phyloP scores from a whole-genome alignment of 2,329 filamentous ascomycete genomes.

The Fusarium tanahbumbuense region DNA sequence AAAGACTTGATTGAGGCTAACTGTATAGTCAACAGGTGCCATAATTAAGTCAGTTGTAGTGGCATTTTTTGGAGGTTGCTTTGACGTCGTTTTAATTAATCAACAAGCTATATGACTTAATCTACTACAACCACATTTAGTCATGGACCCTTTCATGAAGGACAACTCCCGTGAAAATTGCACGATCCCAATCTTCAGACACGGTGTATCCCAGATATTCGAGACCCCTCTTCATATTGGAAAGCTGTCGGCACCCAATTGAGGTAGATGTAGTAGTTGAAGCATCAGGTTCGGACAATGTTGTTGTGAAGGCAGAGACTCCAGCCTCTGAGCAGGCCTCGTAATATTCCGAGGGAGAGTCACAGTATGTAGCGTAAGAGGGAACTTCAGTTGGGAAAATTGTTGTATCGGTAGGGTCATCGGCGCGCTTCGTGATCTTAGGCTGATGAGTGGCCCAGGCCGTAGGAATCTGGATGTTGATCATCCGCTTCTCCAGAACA shows the following conservation, averaged over 20 bases:
- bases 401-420: conserved; percentile 17
- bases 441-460: conserved; percentile 1
- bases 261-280: neutral
- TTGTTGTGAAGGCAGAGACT: conserved; percentile 19
- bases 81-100: neutral
- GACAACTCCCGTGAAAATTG: neutral
- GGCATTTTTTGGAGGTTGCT: neutral
- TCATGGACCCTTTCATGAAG: neutral
- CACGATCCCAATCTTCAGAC: conserved; percentile 5
- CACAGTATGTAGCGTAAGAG: conserved; percentile 33
- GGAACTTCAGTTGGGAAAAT: conserved; percentile 23
- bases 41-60: too few species aligned
- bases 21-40: too few species aligned
- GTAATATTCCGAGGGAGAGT: conserved; percentile 15
- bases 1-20: too few species aligned
- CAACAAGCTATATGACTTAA: rapidly evolving
- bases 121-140: neutral
- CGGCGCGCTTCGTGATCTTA: neutral
- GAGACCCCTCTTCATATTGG: neutral
- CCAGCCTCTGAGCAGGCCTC: conserved; percentile 29
- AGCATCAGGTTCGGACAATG: neutral
- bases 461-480: conserved; percentile 16
- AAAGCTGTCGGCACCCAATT: neutral
- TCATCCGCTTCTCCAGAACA: neutral
- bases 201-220: neutral